Base-by-base conservation (phyloP, 768 basidiomycete species). In the Mycena haematopus region DNA sequence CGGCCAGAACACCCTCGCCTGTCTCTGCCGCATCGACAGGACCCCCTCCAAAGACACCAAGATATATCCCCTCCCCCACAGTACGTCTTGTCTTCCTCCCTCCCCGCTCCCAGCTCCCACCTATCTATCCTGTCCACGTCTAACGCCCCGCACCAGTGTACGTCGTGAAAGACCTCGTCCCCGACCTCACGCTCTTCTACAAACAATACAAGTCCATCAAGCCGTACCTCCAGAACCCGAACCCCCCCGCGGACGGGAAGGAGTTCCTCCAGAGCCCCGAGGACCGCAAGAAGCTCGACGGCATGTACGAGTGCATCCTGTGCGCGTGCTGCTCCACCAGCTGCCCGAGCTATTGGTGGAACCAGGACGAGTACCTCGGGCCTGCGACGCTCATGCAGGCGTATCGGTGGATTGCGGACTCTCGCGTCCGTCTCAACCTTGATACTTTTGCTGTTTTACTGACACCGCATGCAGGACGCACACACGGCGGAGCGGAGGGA, bases 171-270 rank as follows among this genome's bases (percentile, higher is more conserved):
- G 97, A 99, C 79, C 89, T 99, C 71, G 96, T 99, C 2, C 93
- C 92, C 21, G 91, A 93, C 80, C 80, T 92, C 68, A 92, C 91
- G 11, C 87, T 87, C 66, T 96, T 96, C 86, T 96, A 95, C 88
- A 98, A 99, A 77, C 97, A 99, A 75, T 99, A 99, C 91, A 99
- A 99, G 80, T 96, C 95, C 19, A 96, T 99, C 76, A 89, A 99
- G 76, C 96, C 96, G 6, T 99, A 89, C 82, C 84, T 98, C 38
- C 90, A 96, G 82, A 95, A 95, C 77, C 91, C 95, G 75, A 93
- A 92, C 76, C 90, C 90, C 0, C 95, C 95, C 2, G 92, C 40
- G 29, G 27, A 66, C 76, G 81, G 87, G 62, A 67, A 47, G 29
- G 96, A 99, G 78, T 90, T 87, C 83, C 80, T 96, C 56, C 97